Evolutionary conservation across 495 filamentous ascomycete species (phyloP).

Genomic region (Lophiostoma macrostomum): DNA sequence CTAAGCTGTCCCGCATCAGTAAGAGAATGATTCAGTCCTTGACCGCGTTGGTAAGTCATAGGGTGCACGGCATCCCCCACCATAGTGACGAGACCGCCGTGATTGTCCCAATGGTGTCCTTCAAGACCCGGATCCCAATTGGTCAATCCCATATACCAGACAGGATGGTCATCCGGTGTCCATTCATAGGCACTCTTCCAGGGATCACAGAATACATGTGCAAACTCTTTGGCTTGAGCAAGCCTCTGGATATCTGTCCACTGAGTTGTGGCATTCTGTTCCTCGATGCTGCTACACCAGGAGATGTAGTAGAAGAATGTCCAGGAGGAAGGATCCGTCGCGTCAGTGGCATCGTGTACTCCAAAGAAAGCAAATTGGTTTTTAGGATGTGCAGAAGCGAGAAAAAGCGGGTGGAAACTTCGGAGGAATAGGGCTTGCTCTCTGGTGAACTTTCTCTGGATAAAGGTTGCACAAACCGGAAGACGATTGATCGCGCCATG

Average conservation of each 20-base stretch:
- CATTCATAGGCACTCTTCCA: constrained; percentile 31
- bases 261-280: constrained; percentile 28
- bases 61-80: constrained; percentile 53
- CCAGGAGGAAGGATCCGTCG: constrained; percentile 26
- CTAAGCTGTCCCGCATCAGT: constrained; percentile 43
- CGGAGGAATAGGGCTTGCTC: constrained; percentile 34
- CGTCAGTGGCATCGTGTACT: constrained; percentile 30
- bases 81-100: constrained; percentile 45
- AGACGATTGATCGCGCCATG: constrained; percentile 30
- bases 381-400: constrained; percentile 35
- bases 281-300: constrained; percentile 16
- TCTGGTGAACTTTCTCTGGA: constrained; percentile 21
- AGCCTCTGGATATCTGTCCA: constrained; percentile 30
- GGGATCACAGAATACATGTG: constrained; percentile 29
- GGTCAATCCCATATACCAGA: constrained; percentile 28
- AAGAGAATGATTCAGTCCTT: constrained; percentile 51
- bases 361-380: constrained; percentile 37
- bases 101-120: constrained; percentile 44
- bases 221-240: constrained; percentile 25
- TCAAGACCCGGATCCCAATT: constrained; percentile 32
- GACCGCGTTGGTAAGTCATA: constrained; percentile 52
- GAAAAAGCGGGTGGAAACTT: constrained; percentile 33
- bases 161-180: constrained; percentile 23
- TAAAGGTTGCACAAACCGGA: constrained; percentile 28
- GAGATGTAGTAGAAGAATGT: constrained; percentile 36